A percentile compares a stretch with the other conserved stretches of the same genome.
These are phyloP conservation scores for Adiantum capillusveneris DNA, from an alignment of 75 land plant genomes.

Conservation along the genomic window DNA sequence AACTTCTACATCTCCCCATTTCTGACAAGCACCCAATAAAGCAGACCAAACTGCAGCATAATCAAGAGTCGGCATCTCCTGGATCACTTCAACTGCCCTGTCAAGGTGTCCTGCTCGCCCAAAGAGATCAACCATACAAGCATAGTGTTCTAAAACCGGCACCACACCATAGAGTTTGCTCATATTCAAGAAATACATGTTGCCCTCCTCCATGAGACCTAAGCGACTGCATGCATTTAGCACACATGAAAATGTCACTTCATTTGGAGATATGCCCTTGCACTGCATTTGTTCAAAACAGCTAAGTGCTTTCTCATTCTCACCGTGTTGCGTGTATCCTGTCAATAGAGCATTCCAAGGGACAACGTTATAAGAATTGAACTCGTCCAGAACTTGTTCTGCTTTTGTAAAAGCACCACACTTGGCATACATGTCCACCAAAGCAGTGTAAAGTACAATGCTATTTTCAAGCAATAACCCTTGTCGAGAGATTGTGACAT, in stretches of 20 bases:
- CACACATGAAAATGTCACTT: not conserved
- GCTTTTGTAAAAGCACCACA: no score
- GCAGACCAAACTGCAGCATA: no score
- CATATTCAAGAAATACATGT: not conserved
- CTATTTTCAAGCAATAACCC: no score
- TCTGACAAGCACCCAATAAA: no score
- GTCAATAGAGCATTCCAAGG: constrained; percentile 41
- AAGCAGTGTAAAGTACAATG: no score
- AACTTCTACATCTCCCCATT: no score
- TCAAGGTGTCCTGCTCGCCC: not conserved
- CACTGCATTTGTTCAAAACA: constrained; percentile 32
- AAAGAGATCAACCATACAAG: no score
- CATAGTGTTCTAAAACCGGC: not conserved
- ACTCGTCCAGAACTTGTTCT: not conserved
- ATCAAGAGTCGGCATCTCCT: not conserved
- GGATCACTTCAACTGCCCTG: not conserved
- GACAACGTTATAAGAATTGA: constrained; percentile 10
- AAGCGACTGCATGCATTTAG: not conserved
- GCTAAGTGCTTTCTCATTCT: constrained; percentile 10
- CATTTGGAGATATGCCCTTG: not conserved
- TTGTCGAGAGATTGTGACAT: no score
- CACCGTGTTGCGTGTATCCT: constrained; percentile 11
- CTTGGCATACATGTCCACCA: not conserved
- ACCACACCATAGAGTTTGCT: not conserved
- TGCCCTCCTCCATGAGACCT: not conserved